Evolutionary conservation across 805 yeast genomes (phyloP).

Genomic region (Middelhovenomyces tepae): DNA sequence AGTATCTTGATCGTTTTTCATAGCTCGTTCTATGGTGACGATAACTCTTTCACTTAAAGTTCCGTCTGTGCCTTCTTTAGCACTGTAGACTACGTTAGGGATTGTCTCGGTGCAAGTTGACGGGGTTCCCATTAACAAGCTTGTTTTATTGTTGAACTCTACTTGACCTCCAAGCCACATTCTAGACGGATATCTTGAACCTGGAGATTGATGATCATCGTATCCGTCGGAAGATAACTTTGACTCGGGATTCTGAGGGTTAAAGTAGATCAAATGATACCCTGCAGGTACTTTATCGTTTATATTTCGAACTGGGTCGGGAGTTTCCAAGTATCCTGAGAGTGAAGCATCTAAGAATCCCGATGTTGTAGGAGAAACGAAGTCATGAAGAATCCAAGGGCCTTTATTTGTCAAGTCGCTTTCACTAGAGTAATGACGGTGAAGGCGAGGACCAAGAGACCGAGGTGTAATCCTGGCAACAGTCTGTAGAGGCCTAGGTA

Average conservation of each 20-base stretch:
- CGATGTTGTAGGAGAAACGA: too few relatives aligned
- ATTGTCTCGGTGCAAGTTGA: constrained; percentile 49
- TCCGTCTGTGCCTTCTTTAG: constrained; percentile 9
- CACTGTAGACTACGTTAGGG: constrained; percentile 14
- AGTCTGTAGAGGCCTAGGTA: too few relatives aligned
- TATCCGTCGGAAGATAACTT: constrained; percentile 66
- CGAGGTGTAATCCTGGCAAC: too few relatives aligned
- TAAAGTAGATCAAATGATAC: constrained; percentile 59
- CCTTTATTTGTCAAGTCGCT: too few relatives aligned
- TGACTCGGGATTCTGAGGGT: constrained; percentile 43
- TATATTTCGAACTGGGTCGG: constrained; percentile 1
- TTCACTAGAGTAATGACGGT: too few relatives aligned
- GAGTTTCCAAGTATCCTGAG: constrained; percentile 3
- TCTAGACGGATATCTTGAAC: constrained; percentile 37
- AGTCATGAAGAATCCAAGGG: too few relatives aligned
- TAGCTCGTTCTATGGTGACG: constrained; percentile 48
- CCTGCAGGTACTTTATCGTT: constrained; percentile 34
- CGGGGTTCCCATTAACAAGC: constrained; percentile 30
- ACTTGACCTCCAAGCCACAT: constrained; percentile 77
- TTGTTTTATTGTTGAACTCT: constrained; percentile 26
- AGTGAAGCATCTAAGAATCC: constrained; percentile 2
- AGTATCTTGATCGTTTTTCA: constrained; percentile 24
- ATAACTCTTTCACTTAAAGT: constrained; percentile 27
- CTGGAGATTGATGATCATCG: constrained; percentile 68
- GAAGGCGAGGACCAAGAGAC: too few relatives aligned